A percentile compares a stretch with the other conserved stretches of the same genome.
Evolutionary conservation across 164 flowering plant genomes (phyloP).

Genomic region (Saururus chinensis): DNA sequence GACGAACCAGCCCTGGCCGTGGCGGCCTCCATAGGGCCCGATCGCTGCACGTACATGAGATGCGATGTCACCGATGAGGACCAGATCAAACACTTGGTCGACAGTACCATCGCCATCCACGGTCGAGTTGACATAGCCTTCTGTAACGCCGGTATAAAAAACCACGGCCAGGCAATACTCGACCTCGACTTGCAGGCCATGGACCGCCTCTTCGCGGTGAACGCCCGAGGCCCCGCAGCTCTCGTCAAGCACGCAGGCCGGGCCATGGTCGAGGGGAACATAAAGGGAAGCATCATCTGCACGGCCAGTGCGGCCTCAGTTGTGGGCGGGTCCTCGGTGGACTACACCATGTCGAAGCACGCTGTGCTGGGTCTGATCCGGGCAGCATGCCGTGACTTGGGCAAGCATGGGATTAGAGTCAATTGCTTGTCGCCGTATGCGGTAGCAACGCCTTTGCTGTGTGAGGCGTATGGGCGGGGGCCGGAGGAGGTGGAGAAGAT

Average conservation of each 20-base stretch:
- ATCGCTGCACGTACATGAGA: conserved; percentile 30
- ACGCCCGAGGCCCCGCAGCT: conserved; percentile 11
- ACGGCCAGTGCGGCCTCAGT: conserved; percentile 12
- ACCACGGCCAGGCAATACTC: conserved; percentile 1
- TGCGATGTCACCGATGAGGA: conserved; percentile 4
- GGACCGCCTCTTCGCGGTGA: conserved; percentile 11
- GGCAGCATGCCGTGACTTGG: conserved; percentile 30
- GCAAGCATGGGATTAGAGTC: conserved; percentile 36
- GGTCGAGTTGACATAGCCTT: neutral
- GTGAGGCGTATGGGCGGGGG: neutral
- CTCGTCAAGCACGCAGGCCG: conserved; percentile 15
- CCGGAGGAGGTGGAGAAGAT: conserved; percentile 18
- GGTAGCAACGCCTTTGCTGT: conserved; percentile 26
- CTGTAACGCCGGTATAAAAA: conserved; percentile 2
- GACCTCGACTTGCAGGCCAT: conserved; percentile 11
- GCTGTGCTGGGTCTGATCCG: conserved; percentile 9
- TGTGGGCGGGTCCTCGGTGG: conserved; percentile 11
- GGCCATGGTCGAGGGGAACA: conserved; percentile 14
- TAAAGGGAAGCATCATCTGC: conserved; percentile 18
- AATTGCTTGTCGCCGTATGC: conserved; percentile 39
- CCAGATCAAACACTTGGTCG: neutral
- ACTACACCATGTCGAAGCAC: conserved; percentile 20
- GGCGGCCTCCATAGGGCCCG: conserved; percentile 19
- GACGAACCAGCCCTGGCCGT: conserved; percentile 14
- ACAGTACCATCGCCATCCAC: neutral